Conservation (phyloP, 495 filamentous ascomycete genomes). For the Cenococcum geophilum region DNA sequence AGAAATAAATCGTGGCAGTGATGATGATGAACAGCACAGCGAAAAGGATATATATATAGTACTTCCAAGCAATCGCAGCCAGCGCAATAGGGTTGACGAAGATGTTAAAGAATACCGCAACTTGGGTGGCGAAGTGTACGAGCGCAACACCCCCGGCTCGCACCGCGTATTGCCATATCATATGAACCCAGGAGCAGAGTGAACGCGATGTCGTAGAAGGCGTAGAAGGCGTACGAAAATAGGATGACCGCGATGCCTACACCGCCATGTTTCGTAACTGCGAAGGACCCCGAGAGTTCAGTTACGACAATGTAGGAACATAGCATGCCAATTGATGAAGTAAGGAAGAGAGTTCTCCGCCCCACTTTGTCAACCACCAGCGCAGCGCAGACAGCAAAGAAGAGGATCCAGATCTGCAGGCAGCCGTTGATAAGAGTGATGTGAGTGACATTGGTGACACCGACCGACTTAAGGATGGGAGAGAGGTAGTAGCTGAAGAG, state of each 20-base stretch:
- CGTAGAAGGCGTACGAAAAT: slow-evolving; percentile 45
- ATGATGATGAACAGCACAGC: background rate
- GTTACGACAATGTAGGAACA: slow-evolving; percentile 47
- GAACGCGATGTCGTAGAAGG: slow-evolving; percentile 42
- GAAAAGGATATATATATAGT: slow-evolving; percentile 32
- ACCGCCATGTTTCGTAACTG: slow-evolving; percentile 23
- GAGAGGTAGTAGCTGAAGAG: slow-evolving; percentile 40
- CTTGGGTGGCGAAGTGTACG: slow-evolving; percentile 41
- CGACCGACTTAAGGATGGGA: slow-evolving; percentile 46
- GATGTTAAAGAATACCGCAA: slow-evolving; percentile 45
- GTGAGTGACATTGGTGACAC: slow-evolving; percentile 45
- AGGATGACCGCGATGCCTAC: slow-evolving; percentile 39
- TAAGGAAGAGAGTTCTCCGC: slow-evolving; percentile 53
- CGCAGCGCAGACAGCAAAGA: slow-evolving; percentile 46
- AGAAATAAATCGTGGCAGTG: too few relatives aligned
- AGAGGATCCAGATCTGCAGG: slow-evolving; percentile 50
- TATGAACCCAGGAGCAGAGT: slow-evolving; percentile 30
- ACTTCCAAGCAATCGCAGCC: slow-evolving; percentile 27
- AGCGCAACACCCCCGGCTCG: slow-evolving; percentile 46
- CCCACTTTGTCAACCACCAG: slow-evolving; percentile 51
- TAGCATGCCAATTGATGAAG: slow-evolving; percentile 49
- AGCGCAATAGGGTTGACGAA: slow-evolving; percentile 30
- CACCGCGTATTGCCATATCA: slow-evolving; percentile 41
- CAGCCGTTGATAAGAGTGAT: slow-evolving; percentile 49
- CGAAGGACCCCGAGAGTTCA: slow-evolving; percentile 38